phyloP scores from a whole-genome alignment of 768 basidiomycete genomes.

The Mycena latifolia region DNA sequence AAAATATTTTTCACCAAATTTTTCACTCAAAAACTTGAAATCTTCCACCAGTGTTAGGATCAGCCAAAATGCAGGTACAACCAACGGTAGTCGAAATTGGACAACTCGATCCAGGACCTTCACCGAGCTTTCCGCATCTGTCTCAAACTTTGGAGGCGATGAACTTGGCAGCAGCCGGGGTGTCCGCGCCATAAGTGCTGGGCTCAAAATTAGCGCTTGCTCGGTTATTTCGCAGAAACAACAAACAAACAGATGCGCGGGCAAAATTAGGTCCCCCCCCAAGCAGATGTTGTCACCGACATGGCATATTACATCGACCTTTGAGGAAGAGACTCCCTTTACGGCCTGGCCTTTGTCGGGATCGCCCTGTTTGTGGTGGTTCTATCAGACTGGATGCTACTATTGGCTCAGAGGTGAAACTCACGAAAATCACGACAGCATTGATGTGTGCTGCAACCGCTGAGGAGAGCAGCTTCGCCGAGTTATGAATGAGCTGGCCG shows the following conservation, averaged over 20 bases:
- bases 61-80: too few relatives aligned
- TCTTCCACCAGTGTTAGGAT: too few relatives aligned
- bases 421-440: constrained; percentile 47
- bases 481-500: constrained; percentile 35
- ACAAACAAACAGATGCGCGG: constrained; percentile 39
- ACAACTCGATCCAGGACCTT: too few relatives aligned
- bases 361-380: constrained; percentile 40
- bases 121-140: too few relatives aligned
- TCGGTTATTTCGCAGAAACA: neutral
- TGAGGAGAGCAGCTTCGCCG: constrained; percentile 47
- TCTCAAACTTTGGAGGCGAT: constrained; percentile 14
- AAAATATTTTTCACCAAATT: too few relatives aligned
- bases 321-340: too few relatives aligned
- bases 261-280: constrained; percentile 40
- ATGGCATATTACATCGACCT: too few relatives aligned
- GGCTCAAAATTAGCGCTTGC: too few relatives aligned
- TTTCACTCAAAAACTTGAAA: too few relatives aligned
- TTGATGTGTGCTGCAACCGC: constrained; percentile 42
- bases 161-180: constrained; percentile 20
- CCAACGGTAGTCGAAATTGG: too few relatives aligned
- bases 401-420: neutral
- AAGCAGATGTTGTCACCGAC: constrained; percentile 48
- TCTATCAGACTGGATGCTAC: neutral
- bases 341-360: constrained; percentile 47
- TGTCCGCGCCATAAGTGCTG: constrained; percentile 21